Evolutionary conservation across 441 rosid species (phyloP), one percentile per base, ranked within the genome.

Genomic region (Gossypium armourianum): DNA sequence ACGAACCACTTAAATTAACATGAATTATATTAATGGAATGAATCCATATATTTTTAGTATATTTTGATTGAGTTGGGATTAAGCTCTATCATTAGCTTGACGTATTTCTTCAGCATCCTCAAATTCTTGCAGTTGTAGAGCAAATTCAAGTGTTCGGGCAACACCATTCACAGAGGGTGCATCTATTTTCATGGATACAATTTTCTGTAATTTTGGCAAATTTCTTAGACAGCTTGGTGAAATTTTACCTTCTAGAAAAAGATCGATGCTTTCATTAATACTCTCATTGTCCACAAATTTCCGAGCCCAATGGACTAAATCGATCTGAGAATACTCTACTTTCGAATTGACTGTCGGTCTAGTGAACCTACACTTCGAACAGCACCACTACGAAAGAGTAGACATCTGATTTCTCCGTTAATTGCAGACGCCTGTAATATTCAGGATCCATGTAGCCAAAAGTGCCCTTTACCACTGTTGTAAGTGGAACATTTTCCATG

Each of bases 401-500:
- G 6, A 80, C 85, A 43, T 82, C 83, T 26, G 75, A 73, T 58
- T 87, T 84, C 3, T 87, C 89, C 0, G 90, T 87, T 29, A 86
- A 62, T 47, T 66, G 61, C 58, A 81, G 86, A n/a, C 81, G 80
- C 16, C 80, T 80, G 19, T 36, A 87, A 55, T 87, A 84, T 72
- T 87, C 88, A 0, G 89, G 92, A 32, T 88, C 93, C 23, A 85
- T 40, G 67, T 89, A 89, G 9, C 90, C 90, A 1, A 80, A 6
- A 43, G 87, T 78, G 3, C 92, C 92, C 69, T 75, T 89, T 60
- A 89, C 90, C 10, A 60, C 61, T 88, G 16, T 78, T 72, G 2
- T 0, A 61, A 61, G 23, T 1, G 49, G 47, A 29, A 86, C 74
- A 43, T 20, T 4, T 20, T 81, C 84, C 40, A n/a, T 83, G 12